Evolutionary conservation across 2,329 filamentous ascomycete species (phyloP).

Genomic region (Colletotrichum paranaense): DNA sequence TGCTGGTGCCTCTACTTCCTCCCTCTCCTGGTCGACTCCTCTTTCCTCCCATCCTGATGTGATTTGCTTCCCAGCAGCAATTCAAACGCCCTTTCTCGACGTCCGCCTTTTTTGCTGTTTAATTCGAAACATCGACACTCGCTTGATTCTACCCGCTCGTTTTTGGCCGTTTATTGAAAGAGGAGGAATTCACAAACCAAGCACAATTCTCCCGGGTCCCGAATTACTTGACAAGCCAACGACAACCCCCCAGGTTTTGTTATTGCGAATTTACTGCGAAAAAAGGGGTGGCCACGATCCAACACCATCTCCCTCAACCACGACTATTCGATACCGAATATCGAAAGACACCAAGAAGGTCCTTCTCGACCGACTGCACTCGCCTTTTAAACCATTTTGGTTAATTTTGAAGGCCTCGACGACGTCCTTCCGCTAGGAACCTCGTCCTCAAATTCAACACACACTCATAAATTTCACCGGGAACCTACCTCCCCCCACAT

Average conservation of each 20-base stretch:
- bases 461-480: not conserved
- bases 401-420: not conserved
- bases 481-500: not conserved
- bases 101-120: not conserved
- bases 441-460: not conserved
- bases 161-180: constrained; percentile 14
- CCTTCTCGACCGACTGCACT: not conserved
- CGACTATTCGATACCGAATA: not conserved
- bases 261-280: constrained; percentile 16
- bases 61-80: constrained; percentile 37
- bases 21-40: constrained; percentile 2
- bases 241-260: not conserved
- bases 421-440: not conserved
- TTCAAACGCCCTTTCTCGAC: constrained; percentile 10
- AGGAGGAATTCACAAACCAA: constrained; percentile 13
- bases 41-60: constrained; percentile 5
- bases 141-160: constrained; percentile 30
- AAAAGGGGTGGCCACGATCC: constrained; percentile 24
- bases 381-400: not conserved
- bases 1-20: not conserved
- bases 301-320: not conserved
- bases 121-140: constrained; percentile 21
- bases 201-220: not conserved
- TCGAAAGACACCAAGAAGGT: not conserved
- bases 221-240: not conserved